Base-by-base conservation (phyloP, 2,329 filamentous ascomycete genomes). In the Exserohilum rostratum region DNA sequence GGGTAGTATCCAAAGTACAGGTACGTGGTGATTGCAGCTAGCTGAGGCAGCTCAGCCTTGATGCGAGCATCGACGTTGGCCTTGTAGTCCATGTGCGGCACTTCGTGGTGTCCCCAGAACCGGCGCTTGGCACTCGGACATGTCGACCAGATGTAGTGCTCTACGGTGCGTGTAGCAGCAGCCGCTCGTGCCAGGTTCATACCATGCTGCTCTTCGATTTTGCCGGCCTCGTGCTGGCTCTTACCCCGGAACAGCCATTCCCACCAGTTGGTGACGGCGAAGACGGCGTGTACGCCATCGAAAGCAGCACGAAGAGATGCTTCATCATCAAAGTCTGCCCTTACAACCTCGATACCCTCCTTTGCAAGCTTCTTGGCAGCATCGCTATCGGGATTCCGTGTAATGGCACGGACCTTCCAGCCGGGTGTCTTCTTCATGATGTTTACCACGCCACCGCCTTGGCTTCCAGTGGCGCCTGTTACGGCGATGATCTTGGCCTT, bases 101-200 rank as follows among this genome's bases (percentile, higher is more conserved):
- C 69, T 3, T 63, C 31, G 2, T 65, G 52, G 43, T 73, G 71
- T 0, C 78, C 77, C 0, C 57, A 53, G 5, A 70, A 71, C 13
- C 75, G 65, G 11, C 53, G 60, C 30, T 58, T 62, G 5, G 70
- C 63, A 31, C 74, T 71, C 1, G 79, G 79, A 5, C 79, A 68
- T 0, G 79, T 81, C 6, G 75, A 79, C 77, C 78, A 81, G 49
- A 81, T 69, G 59, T 76, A 81, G 55, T 80, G 77, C 49, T 78
- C 65, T 1, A 82, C 69, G 0, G 76, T 74, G 0, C 61, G 12
- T 0, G 68, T 76, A 6, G 62, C 54, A 0, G 73, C 68, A 0
- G 79, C 79, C 2, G 78, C 78, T 5, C 70, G 69, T 3, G 78
- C 78, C 5, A 81, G 54, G 35, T 78, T 80, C 59, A 72, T 76